These are phyloP conservation scores for Pseudonectria foliicola DNA, from an alignment of 2,329 filamentous ascomycete species.

Conservation along the genomic window DNA sequence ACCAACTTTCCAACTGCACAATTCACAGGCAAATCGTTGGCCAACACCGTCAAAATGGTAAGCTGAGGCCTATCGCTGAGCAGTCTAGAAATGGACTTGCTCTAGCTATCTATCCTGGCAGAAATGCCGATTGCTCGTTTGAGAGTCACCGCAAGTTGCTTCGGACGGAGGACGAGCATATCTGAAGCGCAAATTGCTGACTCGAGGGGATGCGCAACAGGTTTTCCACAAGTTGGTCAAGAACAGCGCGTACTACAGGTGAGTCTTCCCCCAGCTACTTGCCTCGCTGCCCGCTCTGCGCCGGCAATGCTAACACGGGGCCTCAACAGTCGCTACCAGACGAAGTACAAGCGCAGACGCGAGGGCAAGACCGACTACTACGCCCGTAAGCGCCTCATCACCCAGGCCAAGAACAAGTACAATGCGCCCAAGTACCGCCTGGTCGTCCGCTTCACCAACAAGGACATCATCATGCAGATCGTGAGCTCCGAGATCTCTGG, in stretches of 20 bases:
- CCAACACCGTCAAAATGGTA: slow-evolving; percentile 61
- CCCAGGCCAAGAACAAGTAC: slow-evolving; percentile 99
- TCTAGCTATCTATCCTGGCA: slow-evolving; percentile 26
- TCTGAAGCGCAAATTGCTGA: slow-evolving; percentile 99
- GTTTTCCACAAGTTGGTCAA: slow-evolving; percentile 91
- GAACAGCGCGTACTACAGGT: slow-evolving; percentile 99
- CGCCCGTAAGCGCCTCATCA: slow-evolving; percentile 98
- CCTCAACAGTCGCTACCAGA: slow-evolving; percentile 83
- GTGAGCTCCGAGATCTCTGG: slow-evolving; percentile 92
- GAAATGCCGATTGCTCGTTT: slow-evolving; percentile 40
- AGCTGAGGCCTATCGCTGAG: slow-evolving; percentile 43
- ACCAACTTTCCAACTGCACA: slow-evolving; percentile 30
- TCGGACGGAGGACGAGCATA: slow-evolving; percentile 60
- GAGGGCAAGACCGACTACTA: slow-evolving; percentile 99
- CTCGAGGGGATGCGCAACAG: slow-evolving; percentile 66
- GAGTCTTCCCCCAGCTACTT: slow-evolving; percentile 33
- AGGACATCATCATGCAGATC: slow-evolving; percentile 98
- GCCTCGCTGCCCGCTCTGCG: background rate
- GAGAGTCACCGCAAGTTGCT: slow-evolving; percentile 97
- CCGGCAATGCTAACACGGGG: slow-evolving; percentile 18
- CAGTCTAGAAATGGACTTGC: slow-evolving; percentile 7
- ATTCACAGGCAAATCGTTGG: slow-evolving; percentile 34
- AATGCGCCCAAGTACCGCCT: slow-evolving; percentile 99
- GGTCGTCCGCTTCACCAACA: slow-evolving; percentile 98
- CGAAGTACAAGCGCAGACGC: slow-evolving; percentile 98